Evolutionary conservation across 495 filamentous ascomycete species (phyloP).

Genomic region (Chaetomidium leptoderma): DNA sequence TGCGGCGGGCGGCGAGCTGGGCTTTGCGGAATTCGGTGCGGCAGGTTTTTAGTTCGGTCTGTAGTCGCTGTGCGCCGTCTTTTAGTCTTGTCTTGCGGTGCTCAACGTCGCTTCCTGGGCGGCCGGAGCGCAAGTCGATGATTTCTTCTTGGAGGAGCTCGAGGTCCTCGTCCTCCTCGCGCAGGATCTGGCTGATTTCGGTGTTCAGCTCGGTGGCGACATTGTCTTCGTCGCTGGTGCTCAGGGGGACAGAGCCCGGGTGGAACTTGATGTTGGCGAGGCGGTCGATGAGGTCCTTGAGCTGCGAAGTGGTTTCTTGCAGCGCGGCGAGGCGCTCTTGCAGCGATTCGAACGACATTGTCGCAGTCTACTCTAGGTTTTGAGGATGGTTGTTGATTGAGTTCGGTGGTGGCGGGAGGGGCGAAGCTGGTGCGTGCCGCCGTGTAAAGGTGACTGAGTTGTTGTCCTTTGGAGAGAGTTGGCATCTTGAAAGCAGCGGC

Average conservation of each 20-base stretch:
- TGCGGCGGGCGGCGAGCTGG: conserved; percentile 74
- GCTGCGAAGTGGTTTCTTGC: conserved; percentile 61
- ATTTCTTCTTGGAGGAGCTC: conserved; percentile 78
- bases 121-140: conserved; percentile 54
- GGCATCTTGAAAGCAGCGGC: conserved; percentile 11
- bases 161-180: conserved; percentile 81
- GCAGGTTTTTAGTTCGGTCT: conserved; percentile 66
- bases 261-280: conserved; percentile 65
- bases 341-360: conserved; percentile 52
- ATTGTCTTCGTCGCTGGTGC: conserved; percentile 48
- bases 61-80: conserved; percentile 59
- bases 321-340: conserved; percentile 64
- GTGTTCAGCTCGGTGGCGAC: conserved; percentile 70
- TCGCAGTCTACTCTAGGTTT: conserved; percentile 16
- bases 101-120: conserved; percentile 44
- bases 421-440: too few species aligned
- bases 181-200: conserved; percentile 77
- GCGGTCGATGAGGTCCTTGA: conserved; percentile 69
- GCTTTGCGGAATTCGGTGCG: conserved; percentile 76
- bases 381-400: neutral
- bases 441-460: too few species aligned
- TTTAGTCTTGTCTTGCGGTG: conserved; percentile 56
- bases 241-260: conserved; percentile 52
- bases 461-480: neutral
- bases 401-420: neutral